Percentiles rank a stretch among this genome's conserved stretches.
phyloP scores from a whole-genome alignment of 257 asterid genomes.

The Lycium barbarum region DNA sequence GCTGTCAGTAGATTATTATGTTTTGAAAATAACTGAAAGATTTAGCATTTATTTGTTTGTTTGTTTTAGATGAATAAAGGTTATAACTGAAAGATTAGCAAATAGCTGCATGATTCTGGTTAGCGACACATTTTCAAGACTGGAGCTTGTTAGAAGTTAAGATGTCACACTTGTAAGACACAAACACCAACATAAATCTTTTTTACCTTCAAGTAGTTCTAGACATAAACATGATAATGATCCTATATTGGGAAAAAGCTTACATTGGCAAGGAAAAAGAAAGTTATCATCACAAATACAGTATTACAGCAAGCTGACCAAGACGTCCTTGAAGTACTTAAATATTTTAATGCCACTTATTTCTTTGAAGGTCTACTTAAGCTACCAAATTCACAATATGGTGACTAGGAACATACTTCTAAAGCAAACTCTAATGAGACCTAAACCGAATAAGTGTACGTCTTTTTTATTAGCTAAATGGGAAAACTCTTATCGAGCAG shows the following conservation, averaged over 20 bases:
- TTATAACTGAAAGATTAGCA: not conserved
- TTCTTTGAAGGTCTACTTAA: not conserved
- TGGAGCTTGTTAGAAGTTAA: slow-evolving; percentile 11
- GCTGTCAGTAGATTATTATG: not conserved
- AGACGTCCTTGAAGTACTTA: not conserved
- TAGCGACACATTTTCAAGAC: slow-evolving; percentile 20
- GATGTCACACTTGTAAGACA: not conserved
- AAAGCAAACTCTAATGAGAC: not conserved
- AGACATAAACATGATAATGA: not conserved
- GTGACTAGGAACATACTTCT: slow-evolving; percentile 4
- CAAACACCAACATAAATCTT: not conserved
- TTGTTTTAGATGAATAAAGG: too few species aligned
- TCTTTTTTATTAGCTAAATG: not conserved
- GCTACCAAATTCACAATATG: not conserved
- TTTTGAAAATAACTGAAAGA: not conserved
- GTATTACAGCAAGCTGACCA: slow-evolving; percentile 4
- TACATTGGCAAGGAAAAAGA: not conserved
- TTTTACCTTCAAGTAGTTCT: not conserved
- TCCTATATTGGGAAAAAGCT: not conserved
- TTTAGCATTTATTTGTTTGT: too few species aligned
- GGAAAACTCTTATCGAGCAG: slow-evolving; percentile 7
- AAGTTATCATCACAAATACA: not conserved
- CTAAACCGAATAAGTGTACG: not conserved
- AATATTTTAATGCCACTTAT: not conserved
- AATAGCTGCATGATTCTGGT: not conserved